Base-by-base conservation (phyloP, 2,329 filamentous ascomycete genomes). In the Aspergillus brunneoviolaceus region DNA sequence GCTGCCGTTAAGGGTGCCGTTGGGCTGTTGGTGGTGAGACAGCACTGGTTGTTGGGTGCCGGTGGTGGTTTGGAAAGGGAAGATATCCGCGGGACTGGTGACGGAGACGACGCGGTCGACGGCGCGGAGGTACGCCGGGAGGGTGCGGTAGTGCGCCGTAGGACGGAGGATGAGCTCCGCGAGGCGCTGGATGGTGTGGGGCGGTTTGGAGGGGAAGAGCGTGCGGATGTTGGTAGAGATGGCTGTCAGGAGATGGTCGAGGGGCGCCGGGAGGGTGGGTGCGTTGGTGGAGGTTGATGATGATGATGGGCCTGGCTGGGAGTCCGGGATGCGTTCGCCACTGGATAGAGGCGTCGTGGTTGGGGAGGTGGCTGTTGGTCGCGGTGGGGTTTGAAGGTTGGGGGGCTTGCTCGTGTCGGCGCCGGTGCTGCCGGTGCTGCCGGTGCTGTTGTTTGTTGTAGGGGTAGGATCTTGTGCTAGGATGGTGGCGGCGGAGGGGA, bases 151-250 rank as follows among this genome's bases (percentile, higher is more conserved):
- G 76, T 96, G 90, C 58, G 84, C 83, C 61, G 82, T 88, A 1
- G 95, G 95, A 27, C 82, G 78, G 39, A 96, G 81, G 4, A 96
- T 81, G 31, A 98, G 87, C 80, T 99, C 95, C 23, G 92, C 87
- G 23, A 99, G 84, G 45, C 95, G 89, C 77, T 99, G 95, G 63
- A 97, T 85, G 3, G 95, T 98, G 74, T 98, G 92, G 0, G 95
- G 95, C 1, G 95, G 94, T 67, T 90, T 85, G 3, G 81, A 80
- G 23, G 85, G 73, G 76, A 99, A 99, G 65, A 84, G 85, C 2
- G 80, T 81, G 53, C 77, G 81, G 45, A 96, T 80, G 16, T 88
- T 87, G 16, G 72, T 73, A 63, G 77, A 73, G 56, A 91, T 88
- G 59, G 85, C 85, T 60, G 76, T 73, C 51, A 91, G 77, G 71